phyloP scores from a whole-genome alignment of 177 flowering plant genomes.

The Vitis hybrid region DNA sequence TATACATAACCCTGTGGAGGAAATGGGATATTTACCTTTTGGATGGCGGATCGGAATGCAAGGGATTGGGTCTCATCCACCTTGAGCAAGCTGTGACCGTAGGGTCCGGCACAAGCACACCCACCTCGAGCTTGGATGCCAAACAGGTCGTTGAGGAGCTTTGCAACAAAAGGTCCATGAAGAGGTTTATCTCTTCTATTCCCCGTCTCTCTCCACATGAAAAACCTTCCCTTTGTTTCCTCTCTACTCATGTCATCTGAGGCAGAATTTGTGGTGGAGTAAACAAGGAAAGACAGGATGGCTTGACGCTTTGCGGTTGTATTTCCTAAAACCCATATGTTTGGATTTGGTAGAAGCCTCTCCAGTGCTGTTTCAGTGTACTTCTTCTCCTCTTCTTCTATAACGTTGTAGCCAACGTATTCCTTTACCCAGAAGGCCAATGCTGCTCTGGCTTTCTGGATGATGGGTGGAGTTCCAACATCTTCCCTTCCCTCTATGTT shows the following conservation, averaged over 20 bases:
- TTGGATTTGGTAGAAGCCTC: constrained; percentile 57
- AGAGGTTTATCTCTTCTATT: constrained; percentile 60
- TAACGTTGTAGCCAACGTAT: constrained; percentile 53
- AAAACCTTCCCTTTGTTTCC: constrained; percentile 6
- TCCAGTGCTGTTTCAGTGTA: constrained; percentile 44
- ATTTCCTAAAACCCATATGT: constrained; percentile 63
- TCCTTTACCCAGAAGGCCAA: constrained; percentile 84
- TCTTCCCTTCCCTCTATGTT: constrained; percentile 82
- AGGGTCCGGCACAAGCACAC: constrained; percentile 90
- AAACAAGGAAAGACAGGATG: constrained; percentile 64
- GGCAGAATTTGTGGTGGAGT: constrained; percentile 32
- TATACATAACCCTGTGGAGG: no score
- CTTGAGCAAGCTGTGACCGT: constrained; percentile 58
- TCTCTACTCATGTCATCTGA: neutral
- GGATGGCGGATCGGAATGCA: constrained; percentile 40
- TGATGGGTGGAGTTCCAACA: constrained; percentile 77
- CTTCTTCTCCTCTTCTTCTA: constrained; percentile 37
- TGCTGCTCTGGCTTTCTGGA: constrained; percentile 71
- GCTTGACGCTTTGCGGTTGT: constrained; percentile 50
- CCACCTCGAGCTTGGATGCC: constrained; percentile 83
- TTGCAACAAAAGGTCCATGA: constrained; percentile 66
- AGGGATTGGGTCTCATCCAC: constrained; percentile 36
- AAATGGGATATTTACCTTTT: constrained; percentile 36
- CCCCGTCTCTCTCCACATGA: constrained; percentile 44
- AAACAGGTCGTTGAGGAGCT: constrained; percentile 74